Conservation (phyloP, 768 basidiomycete genomes). For the Suillus bovinus region DNA sequence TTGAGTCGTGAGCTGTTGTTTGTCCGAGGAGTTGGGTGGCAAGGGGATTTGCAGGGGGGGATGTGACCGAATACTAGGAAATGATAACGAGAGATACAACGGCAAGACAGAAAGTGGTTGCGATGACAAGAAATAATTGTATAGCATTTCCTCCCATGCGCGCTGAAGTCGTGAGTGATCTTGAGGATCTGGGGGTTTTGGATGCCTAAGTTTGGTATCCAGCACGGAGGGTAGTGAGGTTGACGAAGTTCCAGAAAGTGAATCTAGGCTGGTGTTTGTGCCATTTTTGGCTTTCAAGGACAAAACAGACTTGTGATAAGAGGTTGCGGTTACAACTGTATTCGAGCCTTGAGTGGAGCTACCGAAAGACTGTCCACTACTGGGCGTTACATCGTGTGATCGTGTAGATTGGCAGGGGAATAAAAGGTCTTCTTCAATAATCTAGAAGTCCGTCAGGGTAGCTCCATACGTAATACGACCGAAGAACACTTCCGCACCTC, state of each 20-base stretch:
- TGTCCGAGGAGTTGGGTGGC: slow-evolving; percentile 49
- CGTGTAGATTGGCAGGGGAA: slow-evolving; percentile 52
- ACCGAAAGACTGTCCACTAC: slow-evolving; percentile 19
- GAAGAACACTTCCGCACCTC: slow-evolving; percentile 48
- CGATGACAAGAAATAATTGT: slow-evolving; percentile 53
- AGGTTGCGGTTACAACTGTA: slow-evolving; percentile 23
- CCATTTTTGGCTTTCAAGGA: slow-evolving; percentile 18
- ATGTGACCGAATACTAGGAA: slow-evolving; percentile 51
- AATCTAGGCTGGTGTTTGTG: slow-evolving; percentile 12
- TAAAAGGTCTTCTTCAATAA: slow-evolving; percentile 73
- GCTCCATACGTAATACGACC: slow-evolving; percentile 8
- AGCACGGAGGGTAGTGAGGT: slow-evolving; percentile 23
- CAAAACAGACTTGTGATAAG: slow-evolving; percentile 25
- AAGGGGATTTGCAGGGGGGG: slow-evolving; percentile 51
- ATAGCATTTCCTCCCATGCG: slow-evolving; percentile 71
- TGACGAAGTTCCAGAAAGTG: slow-evolving; percentile 19
- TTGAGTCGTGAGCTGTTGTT: slow-evolving; percentile 14
- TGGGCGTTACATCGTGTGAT: slow-evolving; percentile 7
- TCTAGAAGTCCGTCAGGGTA: slow-evolving; percentile 36
- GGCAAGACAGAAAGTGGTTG: slow-evolving; percentile 61
- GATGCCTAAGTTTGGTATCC: slow-evolving; percentile 11
- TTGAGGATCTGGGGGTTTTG: slow-evolving; percentile 44
- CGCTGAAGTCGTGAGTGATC: slow-evolving; percentile 62
- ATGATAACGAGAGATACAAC: slow-evolving; percentile 62
- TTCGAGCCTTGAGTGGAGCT: slow-evolving; percentile 30